phyloP scores from a whole-genome alignment of 2,329 filamentous ascomycete species.

The Nemania sp. region DNA sequence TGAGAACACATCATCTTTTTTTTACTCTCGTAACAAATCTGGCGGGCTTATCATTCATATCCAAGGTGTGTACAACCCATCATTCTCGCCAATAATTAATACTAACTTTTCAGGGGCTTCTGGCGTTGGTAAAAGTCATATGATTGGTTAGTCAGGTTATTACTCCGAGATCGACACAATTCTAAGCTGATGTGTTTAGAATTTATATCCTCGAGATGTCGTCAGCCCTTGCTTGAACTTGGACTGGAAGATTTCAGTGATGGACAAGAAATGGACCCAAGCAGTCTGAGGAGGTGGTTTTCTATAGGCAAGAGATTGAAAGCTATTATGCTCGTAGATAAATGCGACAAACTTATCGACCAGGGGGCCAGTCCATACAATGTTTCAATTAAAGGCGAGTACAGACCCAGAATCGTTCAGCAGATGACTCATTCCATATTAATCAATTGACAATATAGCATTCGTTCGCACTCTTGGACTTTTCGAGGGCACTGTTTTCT shows the following conservation, averaged over 20 bases:
- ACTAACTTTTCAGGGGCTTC: background rate
- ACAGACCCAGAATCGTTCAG: background rate
- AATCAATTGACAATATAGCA: background rate
- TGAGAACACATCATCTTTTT: background rate
- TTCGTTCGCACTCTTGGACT: background rate
- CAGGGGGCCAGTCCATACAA: background rate
- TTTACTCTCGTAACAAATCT: background rate
- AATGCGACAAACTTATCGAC: background rate
- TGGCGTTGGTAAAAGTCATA: conserved; percentile 4
- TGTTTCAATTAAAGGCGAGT: background rate
- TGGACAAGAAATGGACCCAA: no score
- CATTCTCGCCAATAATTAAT: background rate
- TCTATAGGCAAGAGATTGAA: background rate
- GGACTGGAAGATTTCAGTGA: background rate
- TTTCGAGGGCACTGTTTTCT: background rate
- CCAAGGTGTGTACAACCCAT: background rate
- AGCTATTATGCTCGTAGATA: background rate
- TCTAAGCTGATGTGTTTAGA: background rate
- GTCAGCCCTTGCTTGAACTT: background rate
- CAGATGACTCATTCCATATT: background rate
- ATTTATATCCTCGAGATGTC: background rate
- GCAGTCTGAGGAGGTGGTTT: background rate
- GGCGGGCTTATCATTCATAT: background rate
- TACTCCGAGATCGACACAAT: background rate
- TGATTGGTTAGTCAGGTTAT: background rate